phyloP scores from a whole-genome alignment of 371 early-diverging fungal species.

The Entomophthora muscae region DNA sequence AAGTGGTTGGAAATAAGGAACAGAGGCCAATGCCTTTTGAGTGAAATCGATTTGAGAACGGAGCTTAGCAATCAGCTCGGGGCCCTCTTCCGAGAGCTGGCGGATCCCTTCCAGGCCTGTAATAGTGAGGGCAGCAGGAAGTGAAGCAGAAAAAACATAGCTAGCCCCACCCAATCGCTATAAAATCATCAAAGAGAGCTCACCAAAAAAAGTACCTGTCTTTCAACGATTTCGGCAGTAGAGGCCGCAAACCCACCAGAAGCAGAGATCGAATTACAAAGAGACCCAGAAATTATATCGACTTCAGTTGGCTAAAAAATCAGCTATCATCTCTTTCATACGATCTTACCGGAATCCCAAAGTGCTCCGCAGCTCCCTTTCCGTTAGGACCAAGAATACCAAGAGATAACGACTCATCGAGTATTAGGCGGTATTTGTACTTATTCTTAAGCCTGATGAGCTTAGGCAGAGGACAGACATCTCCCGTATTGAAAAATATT shows the following conservation, averaged over 20 bases:
- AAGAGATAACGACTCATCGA: slow-evolving; percentile 92
- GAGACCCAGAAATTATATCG: slow-evolving; percentile 88
- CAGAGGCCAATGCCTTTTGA: slow-evolving; percentile 18
- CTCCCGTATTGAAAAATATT: slow-evolving; percentile 85
- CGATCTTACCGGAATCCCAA: slow-evolving; percentile 34
- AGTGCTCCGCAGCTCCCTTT: slow-evolving; percentile 78
- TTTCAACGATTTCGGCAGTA: slow-evolving; percentile 73
- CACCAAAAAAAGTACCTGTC: slow-evolving; percentile 30
- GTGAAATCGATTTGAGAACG: slow-evolving; percentile 9
- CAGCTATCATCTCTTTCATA: not conserved
- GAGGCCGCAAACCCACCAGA: slow-evolving; percentile 96
- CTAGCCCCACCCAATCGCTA: slow-evolving; percentile 83
- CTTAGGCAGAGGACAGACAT: slow-evolving; percentile 69
- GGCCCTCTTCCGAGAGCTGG: slow-evolving; percentile 26
- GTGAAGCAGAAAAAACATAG: slow-evolving; percentile 97
- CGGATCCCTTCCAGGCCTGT: slow-evolving; percentile 74
- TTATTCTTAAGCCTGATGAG: slow-evolving; percentile 81
- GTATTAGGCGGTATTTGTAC: slow-evolving; percentile 93
- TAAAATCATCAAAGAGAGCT: slow-evolving; percentile 3
- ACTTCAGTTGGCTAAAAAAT: slow-evolving; percentile 48
- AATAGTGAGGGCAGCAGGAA: slow-evolving; percentile 92
- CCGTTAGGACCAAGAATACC: slow-evolving; percentile 87
- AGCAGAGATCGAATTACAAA: slow-evolving; percentile 67
- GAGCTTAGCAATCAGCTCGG: slow-evolving; percentile 12
- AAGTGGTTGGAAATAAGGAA: slow-evolving; percentile 17